These are phyloP conservation scores for Flaveria trinervia DNA, from an alignment of 129 eudicot species.

Conservation along the genomic window DNA sequence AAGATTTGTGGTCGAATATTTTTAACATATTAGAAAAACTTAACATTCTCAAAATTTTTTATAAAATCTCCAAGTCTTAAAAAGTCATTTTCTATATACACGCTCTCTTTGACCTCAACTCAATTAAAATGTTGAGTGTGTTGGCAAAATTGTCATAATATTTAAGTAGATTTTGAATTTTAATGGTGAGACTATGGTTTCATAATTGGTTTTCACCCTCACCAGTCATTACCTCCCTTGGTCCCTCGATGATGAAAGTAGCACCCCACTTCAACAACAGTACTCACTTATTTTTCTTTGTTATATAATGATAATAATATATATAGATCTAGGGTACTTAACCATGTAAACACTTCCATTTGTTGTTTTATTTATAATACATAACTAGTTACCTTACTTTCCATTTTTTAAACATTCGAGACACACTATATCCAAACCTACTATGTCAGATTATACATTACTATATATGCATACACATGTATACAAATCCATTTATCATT, in stretches of 20 bases:
- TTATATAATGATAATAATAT: too few relatives aligned
- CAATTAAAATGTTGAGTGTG: not conserved
- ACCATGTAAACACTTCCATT: too few relatives aligned
- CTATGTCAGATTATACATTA: too few relatives aligned
- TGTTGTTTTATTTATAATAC: too few relatives aligned
- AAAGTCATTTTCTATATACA: not conserved
- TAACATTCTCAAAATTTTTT: not conserved
- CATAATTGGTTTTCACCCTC: conserved; percentile 32
- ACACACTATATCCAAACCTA: too few relatives aligned
- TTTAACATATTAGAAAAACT: not conserved
- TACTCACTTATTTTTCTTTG: not conserved
- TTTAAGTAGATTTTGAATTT: conserved; percentile 2
- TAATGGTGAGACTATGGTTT: conserved; percentile 1
- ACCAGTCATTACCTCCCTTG: conserved; percentile 25
- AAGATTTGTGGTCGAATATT: conserved; percentile 21
- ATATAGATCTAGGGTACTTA: too few relatives aligned
- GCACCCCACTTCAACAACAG: conserved; percentile 23
- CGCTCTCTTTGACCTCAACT: not conserved
- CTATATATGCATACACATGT: too few relatives aligned
- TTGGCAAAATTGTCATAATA: not conserved
- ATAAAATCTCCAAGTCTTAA: not conserved
- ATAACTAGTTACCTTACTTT: too few relatives aligned
- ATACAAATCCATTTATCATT: too few relatives aligned
- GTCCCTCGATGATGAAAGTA: conserved; percentile 16
- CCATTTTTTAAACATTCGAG: too few relatives aligned